These are phyloP conservation scores for Starmera amethionina DNA, from an alignment of 805 yeast genomes.

Conservation along the genomic window DNA sequence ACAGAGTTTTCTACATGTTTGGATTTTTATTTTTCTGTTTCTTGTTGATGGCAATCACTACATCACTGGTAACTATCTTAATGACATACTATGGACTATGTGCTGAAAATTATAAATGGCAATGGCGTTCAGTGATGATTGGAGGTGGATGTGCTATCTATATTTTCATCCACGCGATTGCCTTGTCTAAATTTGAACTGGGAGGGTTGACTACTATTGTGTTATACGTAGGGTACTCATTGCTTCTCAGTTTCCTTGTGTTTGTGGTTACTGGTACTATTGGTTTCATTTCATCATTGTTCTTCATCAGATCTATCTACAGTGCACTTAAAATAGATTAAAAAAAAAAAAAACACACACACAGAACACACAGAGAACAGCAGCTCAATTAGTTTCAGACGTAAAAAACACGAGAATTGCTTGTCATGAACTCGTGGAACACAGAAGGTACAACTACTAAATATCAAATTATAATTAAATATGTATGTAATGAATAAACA, in stretches of 20 bases:
- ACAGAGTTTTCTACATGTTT: constrained; percentile 92
- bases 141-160: constrained; percentile 87
- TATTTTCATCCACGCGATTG: constrained; percentile 73
- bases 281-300: constrained; percentile 68
- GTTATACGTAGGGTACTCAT: constrained; percentile 75
- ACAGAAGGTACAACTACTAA: no score
- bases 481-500: no score
- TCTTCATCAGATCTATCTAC: constrained; percentile 72
- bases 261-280: constrained; percentile 83
- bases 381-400: no score
- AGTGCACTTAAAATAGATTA: constrained; percentile 80
- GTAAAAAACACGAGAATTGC: no score
- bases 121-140: constrained; percentile 82
- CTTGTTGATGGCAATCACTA: constrained; percentile 71
- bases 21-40: constrained; percentile 90
- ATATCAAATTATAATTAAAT: no score
- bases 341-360: background rate
- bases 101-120: constrained; percentile 93
- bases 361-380: background rate
- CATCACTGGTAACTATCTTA: constrained; percentile 70
- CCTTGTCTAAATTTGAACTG: constrained; percentile 59
- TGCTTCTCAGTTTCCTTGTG: constrained; percentile 55
- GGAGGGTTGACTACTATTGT: constrained; percentile 70
- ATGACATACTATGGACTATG: constrained; percentile 79
- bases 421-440: no score